Conservation (phyloP, 805 yeast species). For the Yarrowia deformans region DNA sequence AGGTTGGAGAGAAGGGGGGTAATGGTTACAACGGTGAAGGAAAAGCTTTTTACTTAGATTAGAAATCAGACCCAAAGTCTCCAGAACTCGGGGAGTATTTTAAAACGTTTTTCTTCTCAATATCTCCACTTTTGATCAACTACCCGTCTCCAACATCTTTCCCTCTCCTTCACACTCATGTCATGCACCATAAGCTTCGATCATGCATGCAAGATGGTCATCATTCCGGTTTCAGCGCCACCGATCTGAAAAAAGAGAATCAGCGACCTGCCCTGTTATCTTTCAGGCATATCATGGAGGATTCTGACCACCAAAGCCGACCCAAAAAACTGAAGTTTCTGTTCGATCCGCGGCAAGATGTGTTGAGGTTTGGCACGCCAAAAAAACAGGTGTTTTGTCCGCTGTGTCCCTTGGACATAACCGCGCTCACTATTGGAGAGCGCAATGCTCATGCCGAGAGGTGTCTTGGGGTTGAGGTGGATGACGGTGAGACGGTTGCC, state of each 20-base stretch:
- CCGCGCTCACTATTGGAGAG: slow-evolving; percentile 40
- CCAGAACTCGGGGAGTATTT: too few species aligned
- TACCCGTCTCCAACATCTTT: neutral
- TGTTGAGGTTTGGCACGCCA: slow-evolving; percentile 15
- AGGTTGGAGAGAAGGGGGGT: too few species aligned
- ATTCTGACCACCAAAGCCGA: neutral
- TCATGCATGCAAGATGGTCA: slow-evolving; percentile 6
- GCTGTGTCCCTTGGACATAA: slow-evolving; percentile 42
- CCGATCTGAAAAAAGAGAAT: neutral
- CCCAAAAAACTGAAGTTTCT: neutral
- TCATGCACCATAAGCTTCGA: slow-evolving; percentile 5
- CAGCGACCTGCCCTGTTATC: too few species aligned
- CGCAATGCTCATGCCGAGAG: slow-evolving; percentile 49
- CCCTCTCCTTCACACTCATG: too few species aligned
- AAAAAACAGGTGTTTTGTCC: slow-evolving; percentile 41
- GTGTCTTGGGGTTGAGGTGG: slow-evolving; percentile 42
- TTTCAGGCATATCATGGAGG: neutral
- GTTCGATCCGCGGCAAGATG: slow-evolving; percentile 31
- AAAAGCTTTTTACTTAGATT: too few species aligned
- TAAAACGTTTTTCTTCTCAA: too few species aligned
- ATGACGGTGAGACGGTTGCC: neutral
- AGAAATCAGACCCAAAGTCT: too few species aligned
- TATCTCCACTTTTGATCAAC: too few species aligned
- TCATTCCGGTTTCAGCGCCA: neutral
- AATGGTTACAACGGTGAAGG: too few species aligned